These are phyloP conservation scores for Apiotrichum montevideense DNA, from an alignment of 1,284 basidiomycete species.

Conservation along the genomic window DNA sequence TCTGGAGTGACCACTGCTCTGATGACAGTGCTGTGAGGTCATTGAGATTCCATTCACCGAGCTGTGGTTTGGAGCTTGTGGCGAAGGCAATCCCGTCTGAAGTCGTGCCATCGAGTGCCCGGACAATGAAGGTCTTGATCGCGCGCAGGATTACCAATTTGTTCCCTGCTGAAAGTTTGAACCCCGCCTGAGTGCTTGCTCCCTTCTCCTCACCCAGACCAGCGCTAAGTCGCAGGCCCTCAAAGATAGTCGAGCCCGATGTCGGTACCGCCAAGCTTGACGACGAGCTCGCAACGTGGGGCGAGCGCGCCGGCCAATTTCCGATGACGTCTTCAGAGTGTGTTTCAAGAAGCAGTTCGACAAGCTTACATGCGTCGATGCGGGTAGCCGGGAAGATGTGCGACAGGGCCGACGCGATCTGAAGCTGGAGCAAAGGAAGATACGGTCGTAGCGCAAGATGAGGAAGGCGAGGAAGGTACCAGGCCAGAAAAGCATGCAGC, in stretches of 20 bases:
- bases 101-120: conserved; percentile 15
- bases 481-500: conserved; percentile 52
- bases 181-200: conserved; percentile 30
- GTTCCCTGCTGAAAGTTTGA: conserved; percentile 25
- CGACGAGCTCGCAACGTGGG: not conserved
- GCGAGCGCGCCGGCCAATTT: conserved; percentile 56
- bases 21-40: conserved; percentile 8
- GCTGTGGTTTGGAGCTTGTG: not conserved
- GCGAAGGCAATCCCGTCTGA: not conserved
- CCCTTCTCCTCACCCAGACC: conserved; percentile 43
- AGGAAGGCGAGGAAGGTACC: conserved; percentile 65
- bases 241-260: conserved; percentile 31
- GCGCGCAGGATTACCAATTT: conserved; percentile 40
- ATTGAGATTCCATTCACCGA: conserved; percentile 7
- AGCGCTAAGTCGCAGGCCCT: conserved; percentile 40
- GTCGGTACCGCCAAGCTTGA: not conserved
- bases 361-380: conserved; percentile 76
- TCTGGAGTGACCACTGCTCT: conserved; percentile 12
- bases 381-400: conserved; percentile 93
- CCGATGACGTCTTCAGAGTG: conserved; percentile 63
- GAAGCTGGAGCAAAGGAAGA: conserved; percentile 67
- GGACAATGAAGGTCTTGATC: conserved; percentile 33
- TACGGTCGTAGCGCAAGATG: conserved; percentile 59
- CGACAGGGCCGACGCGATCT: conserved; percentile 82
- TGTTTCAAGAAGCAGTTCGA: conserved; percentile 69